phyloP scores from a whole-genome alignment of 164 flowering plant species.

The Annona cherimola region DNA sequence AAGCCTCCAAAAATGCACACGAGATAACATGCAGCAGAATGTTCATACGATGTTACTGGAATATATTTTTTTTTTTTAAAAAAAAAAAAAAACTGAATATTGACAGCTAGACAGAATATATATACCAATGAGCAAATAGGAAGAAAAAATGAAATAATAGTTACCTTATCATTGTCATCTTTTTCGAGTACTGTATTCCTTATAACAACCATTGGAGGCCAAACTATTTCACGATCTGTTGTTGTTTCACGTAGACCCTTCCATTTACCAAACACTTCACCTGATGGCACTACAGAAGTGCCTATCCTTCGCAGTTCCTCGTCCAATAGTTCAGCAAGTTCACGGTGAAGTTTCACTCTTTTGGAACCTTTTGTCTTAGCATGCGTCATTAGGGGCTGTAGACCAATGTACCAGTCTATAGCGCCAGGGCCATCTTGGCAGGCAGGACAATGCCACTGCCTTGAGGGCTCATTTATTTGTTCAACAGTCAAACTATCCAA shows the following conservation, averaged over 20 bases:
- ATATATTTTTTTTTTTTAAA: no score
- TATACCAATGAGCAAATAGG: not conserved
- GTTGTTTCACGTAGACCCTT: slow-evolving; percentile 42
- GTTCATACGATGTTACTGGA: no score
- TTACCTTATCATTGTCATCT: slow-evolving; percentile 83
- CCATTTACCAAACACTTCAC: slow-evolving; percentile 76
- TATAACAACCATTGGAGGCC: slow-evolving; percentile 95
- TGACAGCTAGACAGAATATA: not conserved
- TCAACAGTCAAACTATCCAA: slow-evolving; percentile 50
- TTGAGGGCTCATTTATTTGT: slow-evolving; percentile 53
- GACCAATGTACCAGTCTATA: slow-evolving; percentile 83
- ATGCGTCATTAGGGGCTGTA: slow-evolving; percentile 79
- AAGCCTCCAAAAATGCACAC: no score
- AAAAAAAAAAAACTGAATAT: no score
- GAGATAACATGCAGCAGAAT: no score
- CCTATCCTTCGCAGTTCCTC: slow-evolving; percentile 69
- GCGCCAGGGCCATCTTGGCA: slow-evolving; percentile 92
- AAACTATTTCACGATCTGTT: slow-evolving; percentile 66
- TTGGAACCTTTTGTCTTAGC: slow-evolving; percentile 75
- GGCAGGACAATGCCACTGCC: slow-evolving; percentile 99
- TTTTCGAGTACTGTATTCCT: slow-evolving; percentile 69
- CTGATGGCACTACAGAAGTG: slow-evolving; percentile 58
- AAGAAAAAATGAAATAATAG: not conserved
- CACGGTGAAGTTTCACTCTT: slow-evolving; percentile 70
- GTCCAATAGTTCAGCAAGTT: slow-evolving; percentile 68